phyloP scores from a whole-genome alignment of 257 asterid species.

The Solanum chilense region DNA sequence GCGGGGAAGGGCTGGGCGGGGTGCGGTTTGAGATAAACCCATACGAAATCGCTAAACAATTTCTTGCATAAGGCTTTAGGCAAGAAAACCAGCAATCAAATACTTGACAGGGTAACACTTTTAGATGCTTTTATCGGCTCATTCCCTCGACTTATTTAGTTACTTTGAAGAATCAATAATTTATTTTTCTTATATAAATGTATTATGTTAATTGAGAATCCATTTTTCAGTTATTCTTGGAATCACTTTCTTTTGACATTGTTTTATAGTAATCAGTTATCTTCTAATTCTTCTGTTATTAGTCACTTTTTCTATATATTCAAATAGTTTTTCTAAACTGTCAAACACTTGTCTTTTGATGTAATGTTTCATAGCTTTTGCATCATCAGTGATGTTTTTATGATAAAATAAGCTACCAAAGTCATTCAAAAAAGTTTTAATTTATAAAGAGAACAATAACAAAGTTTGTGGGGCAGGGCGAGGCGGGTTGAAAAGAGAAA shows the following conservation, averaged over 20 bases:
- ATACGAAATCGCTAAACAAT: background rate
- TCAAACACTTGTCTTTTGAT: background rate
- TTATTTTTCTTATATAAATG: background rate
- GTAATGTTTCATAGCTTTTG: background rate
- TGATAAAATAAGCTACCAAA: background rate
- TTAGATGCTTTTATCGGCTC: background rate
- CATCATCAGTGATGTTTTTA: background rate
- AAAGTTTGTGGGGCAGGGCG: background rate
- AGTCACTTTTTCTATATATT: background rate
- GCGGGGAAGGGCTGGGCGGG: background rate
- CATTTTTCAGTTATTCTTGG: background rate
- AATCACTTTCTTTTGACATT: background rate
- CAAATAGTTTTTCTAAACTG: background rate
- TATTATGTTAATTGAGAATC: background rate
- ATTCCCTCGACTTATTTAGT: background rate
- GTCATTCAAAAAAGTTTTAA: background rate
- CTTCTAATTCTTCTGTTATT: too few relatives aligned
- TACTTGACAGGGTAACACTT: background rate
- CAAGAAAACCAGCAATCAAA: background rate
- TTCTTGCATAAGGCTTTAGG: background rate
- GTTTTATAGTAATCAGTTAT: background rate
- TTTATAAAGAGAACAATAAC: background rate
- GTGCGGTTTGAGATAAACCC: background rate
- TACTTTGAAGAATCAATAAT: background rate
- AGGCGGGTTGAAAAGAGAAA: background rate